These are phyloP conservation scores for Capsicum chinense DNA, from an alignment of 257 asterid genomes.

Conservation along the genomic window DNA sequence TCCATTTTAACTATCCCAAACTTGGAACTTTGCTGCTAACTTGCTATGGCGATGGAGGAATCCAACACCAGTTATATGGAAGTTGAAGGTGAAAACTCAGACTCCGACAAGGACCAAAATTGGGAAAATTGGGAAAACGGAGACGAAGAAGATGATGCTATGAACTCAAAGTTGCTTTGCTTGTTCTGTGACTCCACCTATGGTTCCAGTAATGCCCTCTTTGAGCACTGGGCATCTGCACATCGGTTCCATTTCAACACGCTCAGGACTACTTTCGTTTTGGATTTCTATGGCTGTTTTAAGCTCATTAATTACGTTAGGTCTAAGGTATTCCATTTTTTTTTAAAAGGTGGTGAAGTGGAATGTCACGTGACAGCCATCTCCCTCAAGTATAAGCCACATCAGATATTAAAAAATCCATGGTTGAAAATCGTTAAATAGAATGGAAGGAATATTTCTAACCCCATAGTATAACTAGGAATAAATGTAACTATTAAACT, in stretches of 20 bases:
- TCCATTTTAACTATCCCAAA: not conserved
- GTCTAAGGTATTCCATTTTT: constrained; percentile 59
- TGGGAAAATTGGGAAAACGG: constrained; percentile 55
- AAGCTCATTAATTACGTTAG: constrained; percentile 88
- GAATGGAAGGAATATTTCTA: too few relatives aligned
- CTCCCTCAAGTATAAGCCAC: too few relatives aligned
- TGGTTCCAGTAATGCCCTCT: constrained; percentile 53
- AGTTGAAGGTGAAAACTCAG: constrained; percentile 35
- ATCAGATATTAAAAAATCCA: too few relatives aligned
- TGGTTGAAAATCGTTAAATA: too few relatives aligned
- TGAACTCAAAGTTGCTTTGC: constrained; percentile 48
- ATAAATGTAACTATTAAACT: too few relatives aligned
- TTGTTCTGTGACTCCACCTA: constrained; percentile 69
- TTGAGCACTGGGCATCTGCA: constrained; percentile 68
- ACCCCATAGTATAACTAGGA: too few relatives aligned
- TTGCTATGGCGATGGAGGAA: constrained; percentile 38
- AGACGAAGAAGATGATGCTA: constrained; percentile 38
- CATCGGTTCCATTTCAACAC: constrained; percentile 67
- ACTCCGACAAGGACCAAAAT: constrained; percentile 38
- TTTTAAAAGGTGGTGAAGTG: too few relatives aligned
- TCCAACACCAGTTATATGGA: constrained; percentile 14
- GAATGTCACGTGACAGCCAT: too few relatives aligned
- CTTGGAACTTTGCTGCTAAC: not conserved
- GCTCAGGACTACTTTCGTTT: constrained; percentile 40
- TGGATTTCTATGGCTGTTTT: constrained; percentile 84